Base-by-base conservation (phyloP, 108 stramenopile species). In the Asterionellopsis glacialis region DNA sequence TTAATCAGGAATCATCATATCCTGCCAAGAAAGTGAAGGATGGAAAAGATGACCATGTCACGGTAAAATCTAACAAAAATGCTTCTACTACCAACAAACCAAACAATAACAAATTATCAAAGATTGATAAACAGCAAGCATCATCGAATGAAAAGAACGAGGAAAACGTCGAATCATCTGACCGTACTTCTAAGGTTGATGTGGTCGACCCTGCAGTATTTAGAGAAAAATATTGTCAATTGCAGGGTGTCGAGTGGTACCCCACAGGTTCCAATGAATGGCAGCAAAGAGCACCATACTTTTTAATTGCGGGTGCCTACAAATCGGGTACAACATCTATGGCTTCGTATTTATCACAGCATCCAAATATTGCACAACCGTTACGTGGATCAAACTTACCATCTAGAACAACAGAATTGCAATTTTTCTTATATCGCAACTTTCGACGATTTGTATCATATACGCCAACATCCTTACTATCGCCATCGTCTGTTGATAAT, bases 261-360 rank as follows among this genome's bases (percentile, higher is more conserved):
- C 51, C 69, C 4, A 10, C 22, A 43, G 16, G 27, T 12, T 15
- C 22, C 15, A 28, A 45, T 12, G 15, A 4, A 14, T 67, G 65
- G 65, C 56, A 67, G 7, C 47, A 19, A 28, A 44, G 65, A 14
- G 65, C 63, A 12, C 69, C 69, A 25, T 55, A 40, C 21, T 56
- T 64, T 28, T 9, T 70, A 11, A 21, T 70, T 10, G 55, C 63
- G 3, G 69, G 69, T 15, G 57, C 62, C 33, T 57, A 70, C 16
- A 48, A 70, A 21, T 48, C 47, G 1, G 69, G 69, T 14, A 63
- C 48, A 23, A 19, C 33, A 6, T 52, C 51, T 15, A 43, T 70
- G 18, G 55, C 56, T 1, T 28, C 23, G 16, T 63, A 44, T 25
- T 45, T 70, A 3, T 25, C 43, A 45, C 38, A 38, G 47, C 62